These are phyloP conservation scores for Tylopilus sp. DNA, from an alignment of 768 basidiomycete genomes.

Conservation along the genomic window DNA sequence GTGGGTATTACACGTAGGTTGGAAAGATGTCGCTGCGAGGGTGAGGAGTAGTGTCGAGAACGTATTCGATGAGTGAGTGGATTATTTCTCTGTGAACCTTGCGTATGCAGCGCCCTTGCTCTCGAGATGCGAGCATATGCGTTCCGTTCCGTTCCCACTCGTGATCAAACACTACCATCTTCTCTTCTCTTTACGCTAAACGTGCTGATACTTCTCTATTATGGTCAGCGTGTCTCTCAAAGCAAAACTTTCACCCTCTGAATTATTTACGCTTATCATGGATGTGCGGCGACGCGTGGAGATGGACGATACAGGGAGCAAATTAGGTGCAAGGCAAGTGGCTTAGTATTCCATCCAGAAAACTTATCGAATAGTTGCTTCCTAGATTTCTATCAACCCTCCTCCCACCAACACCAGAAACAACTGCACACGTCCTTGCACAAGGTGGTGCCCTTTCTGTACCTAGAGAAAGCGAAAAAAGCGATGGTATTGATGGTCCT, in stretches of 20 bases:
- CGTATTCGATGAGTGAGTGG: constrained; percentile 76
- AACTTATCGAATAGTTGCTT: not conserved
- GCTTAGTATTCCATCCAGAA: not conserved
- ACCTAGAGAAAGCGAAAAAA: not conserved
- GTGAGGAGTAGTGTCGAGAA: constrained; percentile 75
- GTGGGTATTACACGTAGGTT: constrained; percentile 92
- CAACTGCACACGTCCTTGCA: constrained; percentile 62
- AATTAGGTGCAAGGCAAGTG: constrained; percentile 17
- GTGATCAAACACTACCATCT: too few relatives aligned
- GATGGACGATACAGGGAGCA: constrained; percentile 47
- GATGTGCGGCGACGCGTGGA: constrained; percentile 80
- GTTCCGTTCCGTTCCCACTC: too few relatives aligned
- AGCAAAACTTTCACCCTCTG: constrained; percentile 62
- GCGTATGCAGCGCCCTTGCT: not conserved
- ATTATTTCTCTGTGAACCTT: not conserved
- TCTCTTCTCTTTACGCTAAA: not conserved
- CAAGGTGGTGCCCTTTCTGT: constrained; percentile 50
- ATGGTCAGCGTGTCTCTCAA: constrained; percentile 75
- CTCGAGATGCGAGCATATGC: not conserved
- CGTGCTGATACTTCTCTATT: constrained; percentile 10
- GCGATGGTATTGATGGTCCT: not conserved
- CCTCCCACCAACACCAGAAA: constrained; percentile 70
- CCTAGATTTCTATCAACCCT: constrained; percentile 64
- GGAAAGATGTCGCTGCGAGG: constrained; percentile 77
- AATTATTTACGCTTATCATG: constrained; percentile 63